Evolutionary conservation across 768 basidiomycete genomes (phyloP).

Genomic region (Leccinum boreale): DNA sequence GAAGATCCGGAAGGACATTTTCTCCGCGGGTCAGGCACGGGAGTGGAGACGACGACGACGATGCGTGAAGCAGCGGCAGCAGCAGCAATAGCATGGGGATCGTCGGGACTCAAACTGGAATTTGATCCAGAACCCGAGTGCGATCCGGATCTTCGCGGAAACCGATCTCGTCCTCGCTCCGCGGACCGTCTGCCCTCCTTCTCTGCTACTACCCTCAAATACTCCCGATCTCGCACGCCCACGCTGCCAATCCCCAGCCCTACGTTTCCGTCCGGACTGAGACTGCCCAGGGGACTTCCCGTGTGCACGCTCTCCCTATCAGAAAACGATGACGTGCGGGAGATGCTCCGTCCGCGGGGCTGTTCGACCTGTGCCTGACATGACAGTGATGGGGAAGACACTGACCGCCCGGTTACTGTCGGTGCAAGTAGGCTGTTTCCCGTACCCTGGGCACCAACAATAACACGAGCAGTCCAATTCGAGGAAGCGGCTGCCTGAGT

Average conservation of each 20-base stretch:
- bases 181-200: slow-evolving; percentile 26
- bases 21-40: slow-evolving; percentile 13
- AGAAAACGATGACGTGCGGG: slow-evolving; percentile 54
- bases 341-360: slow-evolving; percentile 50
- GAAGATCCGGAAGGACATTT: slow-evolving; percentile 18
- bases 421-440: slow-evolving; percentile 26
- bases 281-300: slow-evolving; percentile 35
- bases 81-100: slow-evolving; percentile 4
- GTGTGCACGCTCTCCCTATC: slow-evolving; percentile 42
- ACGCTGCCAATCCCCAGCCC: slow-evolving; percentile 30
- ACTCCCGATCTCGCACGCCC: slow-evolving; percentile 35
- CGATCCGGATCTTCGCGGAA: slow-evolving; percentile 24
- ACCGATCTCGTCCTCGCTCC: slow-evolving; percentile 31
- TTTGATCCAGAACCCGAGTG: slow-evolving; percentile 33
- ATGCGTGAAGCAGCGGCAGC: not conserved
- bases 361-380: slow-evolving; percentile 31
- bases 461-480: slow-evolving; percentile 8
- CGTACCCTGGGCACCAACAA: slow-evolving; percentile 10
- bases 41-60: slow-evolving; percentile 2
- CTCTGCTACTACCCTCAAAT: slow-evolving; percentile 12
- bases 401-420: slow-evolving; percentile 28
- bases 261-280: slow-evolving; percentile 37
- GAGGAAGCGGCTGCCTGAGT: slow-evolving; percentile 8
- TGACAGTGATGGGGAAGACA: slow-evolving; percentile 34
- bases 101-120: slow-evolving; percentile 34